Base-by-base conservation (phyloP, 2,329 filamentous ascomycete genomes). In the Hypoxylon sp. region DNA sequence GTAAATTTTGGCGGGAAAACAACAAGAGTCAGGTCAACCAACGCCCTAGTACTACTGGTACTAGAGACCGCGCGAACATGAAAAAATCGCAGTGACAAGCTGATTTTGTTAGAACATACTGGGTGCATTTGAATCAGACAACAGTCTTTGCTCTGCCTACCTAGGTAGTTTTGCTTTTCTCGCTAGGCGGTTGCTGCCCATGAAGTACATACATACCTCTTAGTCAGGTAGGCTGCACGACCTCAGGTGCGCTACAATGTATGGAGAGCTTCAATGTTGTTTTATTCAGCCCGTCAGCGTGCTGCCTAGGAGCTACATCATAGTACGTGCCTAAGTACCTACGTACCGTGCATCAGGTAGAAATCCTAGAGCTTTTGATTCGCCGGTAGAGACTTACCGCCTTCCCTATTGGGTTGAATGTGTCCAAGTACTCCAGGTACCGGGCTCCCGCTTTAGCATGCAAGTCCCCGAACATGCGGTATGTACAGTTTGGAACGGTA, bases 321-420 rank as follows among this genome's bases (percentile, higher is more conserved):
- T n/a, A n/a, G 24, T 26, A 6, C 24, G 24, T 26, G 24, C 24
- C 32, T 26, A 32, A n/a, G n/a, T n/a, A n/a, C n/a, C n/a, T n/a
- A n/a, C n/a, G n/a, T n/a, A n/a, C n/a, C n/a, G n/a, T n/a, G n/a
- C n/a, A 33, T 24, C 4, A 8, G n/a, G n/a, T n/a, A 11, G 38
- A 20, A 55, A 33, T 33, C 44, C 33, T 57, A 42, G 30, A 53
- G 32, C 26, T 18, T 33, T 62, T 38, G 36, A 51, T 60, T n/a
- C 51, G 51, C 60, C 64, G 42, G 48, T 42, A 61, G 57, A 60
- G 50, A 33, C 20, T 20, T 32, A 67, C 64, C 64, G 60, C 64
- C 49, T 61, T 67, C 52, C 28, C 2, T 56, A 46, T 4, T 7
- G 9, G 49, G 30, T 40, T 18, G 28, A 5, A 44, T 16, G 16